Percentiles rank a stretch among this genome's conserved stretches.
phyloP scores from a whole-genome alignment of 2,329 filamentous ascomycete genomes.

The Chaetomiaceae sp. region DNA sequence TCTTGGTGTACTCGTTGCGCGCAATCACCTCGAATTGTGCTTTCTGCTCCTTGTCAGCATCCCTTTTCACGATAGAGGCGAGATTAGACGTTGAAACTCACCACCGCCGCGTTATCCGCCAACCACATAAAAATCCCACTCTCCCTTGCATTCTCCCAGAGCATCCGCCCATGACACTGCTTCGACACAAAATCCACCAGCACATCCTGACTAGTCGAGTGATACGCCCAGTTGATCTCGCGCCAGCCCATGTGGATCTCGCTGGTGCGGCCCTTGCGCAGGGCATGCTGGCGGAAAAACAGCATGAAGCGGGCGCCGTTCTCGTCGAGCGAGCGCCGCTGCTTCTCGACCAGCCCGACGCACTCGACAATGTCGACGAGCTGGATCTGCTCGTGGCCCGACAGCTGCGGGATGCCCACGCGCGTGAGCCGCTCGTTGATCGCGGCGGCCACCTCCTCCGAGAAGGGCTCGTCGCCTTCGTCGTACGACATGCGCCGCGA shows the following conservation, averaged over 20 bases:
- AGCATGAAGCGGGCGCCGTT: constrained; percentile 85
- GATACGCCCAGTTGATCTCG: constrained; percentile 82
- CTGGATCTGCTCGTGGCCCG: constrained; percentile 80
- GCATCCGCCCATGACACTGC: constrained; percentile 73
- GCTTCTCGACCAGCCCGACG: constrained; percentile 75
- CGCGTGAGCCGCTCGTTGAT: constrained; percentile 75
- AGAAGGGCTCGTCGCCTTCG: constrained; percentile 60
- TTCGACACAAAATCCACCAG: constrained; percentile 75
- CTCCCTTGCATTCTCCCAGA: constrained; percentile 81
- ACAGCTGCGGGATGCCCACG: constrained; percentile 72
- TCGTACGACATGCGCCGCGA: constrained; percentile 36
- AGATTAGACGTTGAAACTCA: constrained; percentile 40
- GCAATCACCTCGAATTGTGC: constrained; percentile 85
- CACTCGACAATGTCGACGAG: constrained; percentile 82
- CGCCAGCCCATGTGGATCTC: constrained; percentile 68
- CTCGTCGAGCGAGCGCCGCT: constrained; percentile 83
- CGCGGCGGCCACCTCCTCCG: constrained; percentile 62
- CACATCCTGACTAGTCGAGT: constrained; percentile 84
- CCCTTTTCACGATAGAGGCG: not conserved
- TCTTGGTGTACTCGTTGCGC: constrained; percentile 86
- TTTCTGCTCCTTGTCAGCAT: constrained; percentile 42
- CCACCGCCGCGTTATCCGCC: constrained; percentile 68
- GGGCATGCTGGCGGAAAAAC: constrained; percentile 76
- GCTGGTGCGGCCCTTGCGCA: constrained; percentile 61
- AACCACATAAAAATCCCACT: constrained; percentile 96